Conservation (phyloP, 257 asterid species). For the Ehretia macrophylla region DNA sequence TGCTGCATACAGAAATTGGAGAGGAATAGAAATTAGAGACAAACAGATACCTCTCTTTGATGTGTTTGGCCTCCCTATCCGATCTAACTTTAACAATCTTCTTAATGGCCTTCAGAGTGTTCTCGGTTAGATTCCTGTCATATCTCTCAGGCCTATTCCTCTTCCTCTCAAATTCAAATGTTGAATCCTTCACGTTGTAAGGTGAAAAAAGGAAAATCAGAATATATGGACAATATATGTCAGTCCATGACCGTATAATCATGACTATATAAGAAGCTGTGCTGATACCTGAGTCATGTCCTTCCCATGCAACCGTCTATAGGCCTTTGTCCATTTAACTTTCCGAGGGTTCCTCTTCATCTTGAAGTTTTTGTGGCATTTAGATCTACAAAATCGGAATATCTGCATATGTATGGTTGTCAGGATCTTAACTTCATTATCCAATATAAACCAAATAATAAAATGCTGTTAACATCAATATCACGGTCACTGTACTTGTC, state of each 20-base stretch:
- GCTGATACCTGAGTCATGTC: slow-evolving; percentile 92
- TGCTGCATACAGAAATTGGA: background rate
- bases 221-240: background rate
- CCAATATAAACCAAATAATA: too few species aligned
- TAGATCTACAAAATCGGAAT: slow-evolving; percentile 82
- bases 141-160: slow-evolving; percentile 84
- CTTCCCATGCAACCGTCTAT: slow-evolving; percentile 77
- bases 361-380: slow-evolving; percentile 89
- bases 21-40: too few species aligned
- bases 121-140: slow-evolving; percentile 64
- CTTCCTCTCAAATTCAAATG: slow-evolving; percentile 91
- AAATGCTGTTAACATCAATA: too few species aligned
- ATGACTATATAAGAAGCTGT: background rate
- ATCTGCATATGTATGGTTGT: slow-evolving; percentile 39
- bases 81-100: slow-evolving; percentile 73
- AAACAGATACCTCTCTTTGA: slow-evolving; percentile 45
- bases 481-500: too few species aligned
- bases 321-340: slow-evolving; percentile 93
- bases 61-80: slow-evolving; percentile 59
- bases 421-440: too few species aligned
- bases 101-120: slow-evolving; percentile 75
- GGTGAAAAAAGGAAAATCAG: background rate
- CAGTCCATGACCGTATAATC: too few species aligned
- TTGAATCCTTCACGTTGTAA: slow-evolving; percentile 57
- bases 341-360: slow-evolving; percentile 99